Conservation (phyloP, 768 basidiomycete species). For the Leccinum ochraceum region DNA sequence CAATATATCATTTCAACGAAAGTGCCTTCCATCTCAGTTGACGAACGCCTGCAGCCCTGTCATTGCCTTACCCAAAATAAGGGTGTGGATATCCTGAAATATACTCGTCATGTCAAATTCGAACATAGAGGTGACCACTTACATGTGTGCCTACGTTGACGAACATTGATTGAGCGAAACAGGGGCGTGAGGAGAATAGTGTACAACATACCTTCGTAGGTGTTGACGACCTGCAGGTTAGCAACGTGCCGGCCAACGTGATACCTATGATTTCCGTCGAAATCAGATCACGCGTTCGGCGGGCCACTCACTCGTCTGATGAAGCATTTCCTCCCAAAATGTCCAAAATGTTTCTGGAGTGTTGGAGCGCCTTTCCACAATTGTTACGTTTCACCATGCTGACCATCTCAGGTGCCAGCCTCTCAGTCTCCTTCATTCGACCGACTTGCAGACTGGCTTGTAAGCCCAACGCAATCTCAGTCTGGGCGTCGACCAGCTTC, state of each 20-base stretch:
- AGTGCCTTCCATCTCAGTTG: slow-evolving; percentile 38
- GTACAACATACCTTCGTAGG: slow-evolving; percentile 74
- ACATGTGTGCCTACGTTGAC: slow-evolving; percentile 56
- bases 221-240: slow-evolving; percentile 94
- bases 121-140: slow-evolving; percentile 22
- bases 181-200: not conserved
- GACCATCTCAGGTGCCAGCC: slow-evolving; percentile 86
- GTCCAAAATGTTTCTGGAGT: slow-evolving; percentile 79
- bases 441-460: slow-evolving; percentile 80
- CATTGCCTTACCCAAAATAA: slow-evolving; percentile 91
- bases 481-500: slow-evolving; percentile 93
- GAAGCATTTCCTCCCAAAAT: slow-evolving; percentile 94
- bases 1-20: not conserved
- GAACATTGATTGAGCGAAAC: slow-evolving; percentile 8
- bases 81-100: slow-evolving; percentile 81
- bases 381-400: slow-evolving; percentile 96
- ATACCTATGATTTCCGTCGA: slow-evolving; percentile 51
- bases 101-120: slow-evolving; percentile 7
- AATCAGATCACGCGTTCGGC: not conserved
- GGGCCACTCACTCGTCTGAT: slow-evolving; percentile 74
- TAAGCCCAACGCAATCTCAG: slow-evolving; percentile 78
- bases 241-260: slow-evolving; percentile 94
- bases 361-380: slow-evolving; percentile 88
- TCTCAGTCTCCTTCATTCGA: slow-evolving; percentile 78
- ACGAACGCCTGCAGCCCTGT: slow-evolving; percentile 88